Evolutionary conservation across 768 basidiomycete genomes (phyloP).

Genomic region (Ramaria sp.): DNA sequence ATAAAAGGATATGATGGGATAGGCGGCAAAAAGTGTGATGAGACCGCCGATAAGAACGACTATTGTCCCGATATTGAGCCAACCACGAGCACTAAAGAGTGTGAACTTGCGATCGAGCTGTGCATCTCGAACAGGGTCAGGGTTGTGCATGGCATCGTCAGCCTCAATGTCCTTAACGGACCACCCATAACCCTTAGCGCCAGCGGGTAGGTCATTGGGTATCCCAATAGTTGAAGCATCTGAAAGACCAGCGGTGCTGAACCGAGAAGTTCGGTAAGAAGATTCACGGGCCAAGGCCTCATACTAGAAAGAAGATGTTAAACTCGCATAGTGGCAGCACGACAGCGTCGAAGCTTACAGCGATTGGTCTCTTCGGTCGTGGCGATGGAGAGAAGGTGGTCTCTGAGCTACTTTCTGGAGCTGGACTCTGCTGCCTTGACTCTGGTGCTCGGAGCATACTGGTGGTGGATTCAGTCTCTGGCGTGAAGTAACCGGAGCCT

Average conservation of each 20-base stretch:
- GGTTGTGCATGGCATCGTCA: constrained; percentile 87
- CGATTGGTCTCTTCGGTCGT: not conserved
- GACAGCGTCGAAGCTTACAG: not conserved
- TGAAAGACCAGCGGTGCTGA: constrained; percentile 5
- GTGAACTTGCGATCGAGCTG: constrained; percentile 50
- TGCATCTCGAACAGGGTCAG: constrained; percentile 63
- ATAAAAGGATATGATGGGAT: constrained; percentile 60
- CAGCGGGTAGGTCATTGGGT: constrained; percentile 4
- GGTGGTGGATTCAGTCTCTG: constrained; percentile 3
- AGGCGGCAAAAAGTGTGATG: constrained; percentile 76
- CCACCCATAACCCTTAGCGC: constrained; percentile 13
- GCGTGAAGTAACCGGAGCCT: constrained; percentile 4
- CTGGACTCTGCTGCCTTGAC: constrained; percentile 8
- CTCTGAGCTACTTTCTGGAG: constrained; percentile 6
- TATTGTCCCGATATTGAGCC: constrained; percentile 69
- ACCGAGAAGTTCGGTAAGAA: constrained; percentile 6
- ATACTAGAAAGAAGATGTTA: not conserved
- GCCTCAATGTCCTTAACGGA: constrained; percentile 61
- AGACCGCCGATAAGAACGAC: constrained; percentile 57
- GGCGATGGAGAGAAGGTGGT: not conserved
- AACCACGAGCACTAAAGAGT: constrained; percentile 73
- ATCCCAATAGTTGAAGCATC: constrained; percentile 9
- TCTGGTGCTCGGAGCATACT: constrained; percentile 2
- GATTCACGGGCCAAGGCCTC: constrained; percentile 1
- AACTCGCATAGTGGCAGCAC: not conserved